These are phyloP conservation scores for Ensete ventricosum DNA, from an alignment of 176 grass and related monocot genomes.

Conservation along the genomic window DNA sequence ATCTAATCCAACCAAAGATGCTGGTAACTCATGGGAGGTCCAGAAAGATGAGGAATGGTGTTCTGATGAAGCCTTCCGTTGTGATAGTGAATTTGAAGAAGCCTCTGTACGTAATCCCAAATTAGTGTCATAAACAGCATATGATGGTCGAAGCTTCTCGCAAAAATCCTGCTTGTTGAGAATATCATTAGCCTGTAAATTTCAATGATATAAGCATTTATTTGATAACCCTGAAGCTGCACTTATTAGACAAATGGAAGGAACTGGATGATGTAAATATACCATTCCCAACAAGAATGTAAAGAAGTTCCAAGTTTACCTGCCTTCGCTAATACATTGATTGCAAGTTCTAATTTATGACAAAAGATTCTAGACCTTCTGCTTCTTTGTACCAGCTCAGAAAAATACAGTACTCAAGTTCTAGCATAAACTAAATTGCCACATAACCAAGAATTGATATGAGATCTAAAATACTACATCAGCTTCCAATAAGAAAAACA, in stretches of 20 bases:
- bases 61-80: constrained; percentile 24
- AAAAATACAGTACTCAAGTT: background rate
- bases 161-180: constrained; percentile 41
- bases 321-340: background rate
- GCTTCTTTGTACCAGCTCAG: background rate
- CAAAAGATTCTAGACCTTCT: background rate
- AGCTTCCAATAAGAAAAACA: background rate
- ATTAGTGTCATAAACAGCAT: constrained; percentile 30
- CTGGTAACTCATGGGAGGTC: constrained; percentile 19
- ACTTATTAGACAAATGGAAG: background rate
- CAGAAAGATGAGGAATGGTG: constrained; percentile 32
- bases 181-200: background rate
- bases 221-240: background rate
- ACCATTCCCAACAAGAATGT: background rate
- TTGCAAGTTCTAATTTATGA: background rate
- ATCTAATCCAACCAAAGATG: constrained; percentile 25
- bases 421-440: background rate
- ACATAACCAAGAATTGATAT: no score
- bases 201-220: background rate
- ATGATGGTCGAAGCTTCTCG: constrained; percentile 24
- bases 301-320: background rate
- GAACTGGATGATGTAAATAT: background rate
- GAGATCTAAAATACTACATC: background rate
- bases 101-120: constrained; percentile 37
- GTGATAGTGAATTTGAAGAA: constrained; percentile 21